phyloP scores from a whole-genome alignment of 805 yeast species.

The Candida rishiriensis region DNA sequence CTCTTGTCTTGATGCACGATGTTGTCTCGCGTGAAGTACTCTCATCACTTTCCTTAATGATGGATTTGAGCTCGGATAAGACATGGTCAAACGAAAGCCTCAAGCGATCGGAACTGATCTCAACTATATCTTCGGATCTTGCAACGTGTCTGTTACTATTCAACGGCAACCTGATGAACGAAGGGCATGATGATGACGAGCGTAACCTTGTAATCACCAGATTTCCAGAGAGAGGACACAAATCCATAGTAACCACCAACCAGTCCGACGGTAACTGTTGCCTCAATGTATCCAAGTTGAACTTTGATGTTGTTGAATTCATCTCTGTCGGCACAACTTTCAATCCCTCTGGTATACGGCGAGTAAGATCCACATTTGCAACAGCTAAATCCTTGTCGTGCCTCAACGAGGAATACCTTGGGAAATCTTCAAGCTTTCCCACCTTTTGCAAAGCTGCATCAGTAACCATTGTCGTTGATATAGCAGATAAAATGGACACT shows the following conservation, averaged over 20 bases:
- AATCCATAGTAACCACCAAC: conserved; percentile 58
- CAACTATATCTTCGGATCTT: conserved; percentile 14
- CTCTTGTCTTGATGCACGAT: conserved; percentile 46
- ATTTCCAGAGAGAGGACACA: conserved; percentile 54
- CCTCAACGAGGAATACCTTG: conserved; percentile 22
- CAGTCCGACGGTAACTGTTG: conserved; percentile 42
- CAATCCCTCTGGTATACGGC: conserved; percentile 13
- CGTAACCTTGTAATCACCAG: conserved; percentile 37
- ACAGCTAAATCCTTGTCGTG: conserved; percentile 23
- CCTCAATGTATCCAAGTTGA: conserved; percentile 8
- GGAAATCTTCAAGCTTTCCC: conserved; percentile 21
- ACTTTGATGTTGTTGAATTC: conserved; percentile 2
- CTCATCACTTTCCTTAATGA: conserved; percentile 57
- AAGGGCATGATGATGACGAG: conserved; percentile 21
- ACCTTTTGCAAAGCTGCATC: conserved; percentile 15
- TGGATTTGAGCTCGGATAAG: conserved; percentile 38
- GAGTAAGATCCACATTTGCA: conserved; percentile 11
- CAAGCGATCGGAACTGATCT: background rate
- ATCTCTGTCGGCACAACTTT: no score
- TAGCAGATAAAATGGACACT: conserved; percentile 20
- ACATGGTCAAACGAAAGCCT: conserved; percentile 42
- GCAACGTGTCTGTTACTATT: conserved; percentile 37
- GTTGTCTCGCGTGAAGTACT: conserved; percentile 56
- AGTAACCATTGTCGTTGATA: conserved; percentile 19
- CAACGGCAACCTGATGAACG: conserved; percentile 53